Percentiles rank a stretch among this genome's conserved stretches.
Evolutionary conservation across 306 rosid genomes (phyloP).

Genomic region (Astragalus membranaceus): DNA sequence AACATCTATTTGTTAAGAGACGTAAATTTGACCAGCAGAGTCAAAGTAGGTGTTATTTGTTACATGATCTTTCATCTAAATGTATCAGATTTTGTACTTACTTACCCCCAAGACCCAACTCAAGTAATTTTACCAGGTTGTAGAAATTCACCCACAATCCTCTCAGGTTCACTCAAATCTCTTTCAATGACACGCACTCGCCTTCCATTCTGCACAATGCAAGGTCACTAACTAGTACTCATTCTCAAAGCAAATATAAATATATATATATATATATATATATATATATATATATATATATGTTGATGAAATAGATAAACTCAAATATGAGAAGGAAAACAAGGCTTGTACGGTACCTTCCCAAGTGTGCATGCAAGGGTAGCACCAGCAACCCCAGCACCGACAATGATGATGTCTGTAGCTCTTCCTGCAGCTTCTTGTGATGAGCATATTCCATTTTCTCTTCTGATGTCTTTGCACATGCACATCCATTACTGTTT

Average conservation of each 20-base stretch:
- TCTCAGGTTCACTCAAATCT: slow-evolving; percentile 70
- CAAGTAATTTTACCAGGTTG: slow-evolving; percentile 84
- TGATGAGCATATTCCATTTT: slow-evolving; percentile 9
- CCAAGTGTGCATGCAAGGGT: slow-evolving; percentile 45
- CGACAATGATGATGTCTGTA: slow-evolving; percentile 31
- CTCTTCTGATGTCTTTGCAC: slow-evolving; percentile 17
- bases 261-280: too few species aligned
- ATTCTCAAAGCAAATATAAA: too few species aligned
- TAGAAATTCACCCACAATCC: slow-evolving; percentile 85
- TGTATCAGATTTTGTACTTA: slow-evolving; percentile 6
- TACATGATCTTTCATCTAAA: background rate
- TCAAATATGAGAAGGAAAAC: background rate
- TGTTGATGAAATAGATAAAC: background rate
- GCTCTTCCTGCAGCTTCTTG: slow-evolving; percentile 17
- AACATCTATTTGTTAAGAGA: background rate
- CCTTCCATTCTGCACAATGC: slow-evolving; percentile 44
- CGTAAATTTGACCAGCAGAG: background rate
- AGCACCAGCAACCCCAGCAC: slow-evolving; percentile 51
- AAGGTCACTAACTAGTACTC: background rate
- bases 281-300: too few species aligned
- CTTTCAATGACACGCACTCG: slow-evolving; percentile 51
- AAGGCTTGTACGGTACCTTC: slow-evolving; percentile 41
- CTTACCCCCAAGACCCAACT: slow-evolving; percentile 75
- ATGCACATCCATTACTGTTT: slow-evolving; percentile 10
- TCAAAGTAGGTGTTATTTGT: background rate